Evolutionary conservation across 805 yeast species (phyloP).

Genomic region (Dipodascopsis uninucleata): DNA sequence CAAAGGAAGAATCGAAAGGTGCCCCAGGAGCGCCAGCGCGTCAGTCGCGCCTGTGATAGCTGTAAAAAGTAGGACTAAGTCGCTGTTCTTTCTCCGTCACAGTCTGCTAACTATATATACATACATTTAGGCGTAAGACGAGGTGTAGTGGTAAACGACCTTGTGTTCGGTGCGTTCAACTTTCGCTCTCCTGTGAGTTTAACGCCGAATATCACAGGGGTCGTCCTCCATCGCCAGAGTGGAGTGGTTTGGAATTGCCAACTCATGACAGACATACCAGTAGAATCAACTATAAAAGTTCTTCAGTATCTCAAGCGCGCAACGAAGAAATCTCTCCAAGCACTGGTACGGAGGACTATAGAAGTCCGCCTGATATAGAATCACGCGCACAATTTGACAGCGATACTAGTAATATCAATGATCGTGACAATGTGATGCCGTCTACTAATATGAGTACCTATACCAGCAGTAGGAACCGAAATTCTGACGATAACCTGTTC

Average conservation of each 20-base stretch:
- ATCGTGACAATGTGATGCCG: no score
- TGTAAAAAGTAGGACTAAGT: no score
- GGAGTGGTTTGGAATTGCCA: neutral
- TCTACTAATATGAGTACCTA: no score
- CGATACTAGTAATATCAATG: no score
- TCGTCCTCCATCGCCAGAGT: conserved; percentile 19
- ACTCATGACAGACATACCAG: neutral
- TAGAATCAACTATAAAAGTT: neutral
- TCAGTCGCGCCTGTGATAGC: conserved; percentile 17
- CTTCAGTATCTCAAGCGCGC: conserved; percentile 1
- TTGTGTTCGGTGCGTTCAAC: conserved; percentile 15
- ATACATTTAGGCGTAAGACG: conserved; percentile 10
- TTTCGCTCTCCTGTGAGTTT: conserved; percentile 13
- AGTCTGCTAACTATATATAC: neutral
- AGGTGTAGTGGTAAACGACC: conserved; percentile 16
- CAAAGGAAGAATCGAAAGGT: no score
- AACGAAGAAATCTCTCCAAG: no score
- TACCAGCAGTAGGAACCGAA: conserved; percentile 2
- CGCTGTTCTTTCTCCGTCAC: neutral
- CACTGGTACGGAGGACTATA: no score
- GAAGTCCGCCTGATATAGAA: no score
- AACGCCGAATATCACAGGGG: conserved; percentile 22
- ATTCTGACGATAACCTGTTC: conserved; percentile 1
- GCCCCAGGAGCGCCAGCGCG: no score
- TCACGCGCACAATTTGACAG: no score